Base-by-base conservation (phyloP, 345 rosid genomes). In the Adansonia digitata region DNA sequence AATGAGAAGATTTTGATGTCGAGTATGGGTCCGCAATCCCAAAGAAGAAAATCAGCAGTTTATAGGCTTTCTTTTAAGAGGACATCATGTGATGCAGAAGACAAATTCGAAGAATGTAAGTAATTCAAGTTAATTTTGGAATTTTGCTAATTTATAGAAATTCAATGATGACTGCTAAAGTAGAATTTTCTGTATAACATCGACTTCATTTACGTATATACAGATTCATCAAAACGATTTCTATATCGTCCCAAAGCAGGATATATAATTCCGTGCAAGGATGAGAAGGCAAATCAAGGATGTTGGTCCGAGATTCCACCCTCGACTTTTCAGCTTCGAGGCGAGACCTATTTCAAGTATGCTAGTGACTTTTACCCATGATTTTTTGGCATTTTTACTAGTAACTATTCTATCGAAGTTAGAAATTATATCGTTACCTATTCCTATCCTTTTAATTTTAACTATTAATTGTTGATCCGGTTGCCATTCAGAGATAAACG, bases 251-350 rank as follows among this genome's bases (percentile, higher is more conserved):
- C 94, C 18, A 85, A 78, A 81, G 92, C 90, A 59, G 96, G 98
- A 75, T 77, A 62, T 46, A 68, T 77, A 13, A 78, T 89, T 79
- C 92, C 98, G 0, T 73, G 83, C 56, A 69, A 75, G 15, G 81
- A 75, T 31, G 90, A 89, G 83, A 92, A 89, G 77, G 73, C 59
- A n/a, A 80, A 74, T 43, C 60, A 74, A 52, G 92, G 90, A 69
- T 79, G 84, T 75, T 92, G 96, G 96, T 81, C 86, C 24, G 88
- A 91, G 80, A 80, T 92, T 71, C 86, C 88, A 49, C 89, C 97
- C 39, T 89, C 94, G 29, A 88, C 79, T 62, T 92, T 92, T 52
- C 87, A 89, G 64, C 88, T 92, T 22, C 89, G 96, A 2, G 82
- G 91, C 2, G 81, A 85, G 74, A 84, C 86, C 51, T 92, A 84